A percentile compares a stretch with the other conserved stretches of the same genome.
Evolutionary conservation across 768 basidiomycete genomes (phyloP).

Genomic region (Hygrocybe coccinea): DNA sequence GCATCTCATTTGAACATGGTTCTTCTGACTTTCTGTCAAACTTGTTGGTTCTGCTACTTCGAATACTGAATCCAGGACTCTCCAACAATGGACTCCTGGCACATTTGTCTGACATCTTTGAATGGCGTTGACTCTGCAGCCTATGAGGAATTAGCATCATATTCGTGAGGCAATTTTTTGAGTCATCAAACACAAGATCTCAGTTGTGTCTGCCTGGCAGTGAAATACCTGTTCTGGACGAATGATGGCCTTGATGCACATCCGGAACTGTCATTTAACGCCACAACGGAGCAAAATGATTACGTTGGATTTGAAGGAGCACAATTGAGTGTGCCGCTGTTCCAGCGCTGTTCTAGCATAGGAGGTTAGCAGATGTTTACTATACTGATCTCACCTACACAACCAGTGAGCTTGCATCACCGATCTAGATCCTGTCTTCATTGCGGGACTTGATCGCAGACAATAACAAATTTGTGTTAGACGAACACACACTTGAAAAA

Average conservation of each 20-base stretch:
- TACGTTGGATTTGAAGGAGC: too few relatives aligned
- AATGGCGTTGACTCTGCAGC: constrained; percentile 84
- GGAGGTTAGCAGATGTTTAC: too few relatives aligned
- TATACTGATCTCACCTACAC: too few relatives aligned
- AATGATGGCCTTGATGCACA: constrained; percentile 53
- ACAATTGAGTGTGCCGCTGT: too few relatives aligned
- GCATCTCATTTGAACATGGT: too few relatives aligned
- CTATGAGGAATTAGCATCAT: constrained; percentile 79
- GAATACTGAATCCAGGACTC: constrained; percentile 84
- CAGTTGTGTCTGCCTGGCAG: constrained; percentile 57
- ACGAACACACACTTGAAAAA: too few relatives aligned
- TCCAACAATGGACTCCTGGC: constrained; percentile 83
- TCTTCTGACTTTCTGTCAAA: constrained; percentile 92
- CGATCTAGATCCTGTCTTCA: constrained; percentile 76
- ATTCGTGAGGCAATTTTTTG: constrained; percentile 47
- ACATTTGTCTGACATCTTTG: constrained; percentile 87
- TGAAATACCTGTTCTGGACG: constrained; percentile 85
- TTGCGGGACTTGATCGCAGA: constrained; percentile 80
- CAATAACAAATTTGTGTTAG: too few relatives aligned
- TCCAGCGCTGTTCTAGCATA: too few relatives aligned
- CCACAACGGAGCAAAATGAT: constrained; percentile 78
- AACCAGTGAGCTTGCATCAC: neutral
- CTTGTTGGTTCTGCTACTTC: constrained; percentile 79
- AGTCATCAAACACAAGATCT: neutral
- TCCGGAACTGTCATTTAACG: constrained; percentile 69